A percentile compares a stretch with the other conserved stretches of the same genome.
Evolutionary conservation across 352 stramenopile species (phyloP).

Genomic region (Aphanomyces stellatus): DNA sequence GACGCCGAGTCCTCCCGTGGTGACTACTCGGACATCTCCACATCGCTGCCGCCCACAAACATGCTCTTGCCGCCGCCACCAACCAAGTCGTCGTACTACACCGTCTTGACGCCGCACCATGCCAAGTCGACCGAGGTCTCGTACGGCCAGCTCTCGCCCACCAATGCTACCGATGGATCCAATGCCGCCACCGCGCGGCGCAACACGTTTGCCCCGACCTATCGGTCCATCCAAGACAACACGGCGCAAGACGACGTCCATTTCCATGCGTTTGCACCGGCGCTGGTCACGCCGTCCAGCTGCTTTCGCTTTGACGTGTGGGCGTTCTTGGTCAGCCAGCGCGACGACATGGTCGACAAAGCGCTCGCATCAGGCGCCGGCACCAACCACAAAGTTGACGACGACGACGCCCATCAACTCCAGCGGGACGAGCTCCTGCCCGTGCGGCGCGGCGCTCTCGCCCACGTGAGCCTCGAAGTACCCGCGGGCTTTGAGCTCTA

Average conservation of each 20-base stretch:
- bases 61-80: neutral
- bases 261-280: slow-evolving; percentile 63
- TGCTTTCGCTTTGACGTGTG: slow-evolving; percentile 67
- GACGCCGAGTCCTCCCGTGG: too few species aligned
- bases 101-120: neutral
- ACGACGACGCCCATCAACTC: slow-evolving; percentile 33
- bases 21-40: too few species aligned
- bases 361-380: slow-evolving; percentile 30
- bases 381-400: slow-evolving; percentile 22
- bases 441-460: slow-evolving; percentile 54
- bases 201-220: neutral
- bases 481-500: slow-evolving; percentile 49
- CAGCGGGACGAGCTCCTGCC: slow-evolving; percentile 42
- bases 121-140: neutral
- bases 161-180: too few species aligned
- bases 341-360: slow-evolving; percentile 45
- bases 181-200: too few species aligned
- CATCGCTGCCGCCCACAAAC: too few species aligned
- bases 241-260: slow-evolving; percentile 45
- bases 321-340: slow-evolving; percentile 60
- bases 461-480: slow-evolving; percentile 60
- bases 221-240: neutral
- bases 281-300: slow-evolving; percentile 47
- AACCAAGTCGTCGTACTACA: neutral
- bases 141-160: neutral